Base-by-base conservation (phyloP, 805 yeast species). In the Schwanniomyces polymorphus region DNA sequence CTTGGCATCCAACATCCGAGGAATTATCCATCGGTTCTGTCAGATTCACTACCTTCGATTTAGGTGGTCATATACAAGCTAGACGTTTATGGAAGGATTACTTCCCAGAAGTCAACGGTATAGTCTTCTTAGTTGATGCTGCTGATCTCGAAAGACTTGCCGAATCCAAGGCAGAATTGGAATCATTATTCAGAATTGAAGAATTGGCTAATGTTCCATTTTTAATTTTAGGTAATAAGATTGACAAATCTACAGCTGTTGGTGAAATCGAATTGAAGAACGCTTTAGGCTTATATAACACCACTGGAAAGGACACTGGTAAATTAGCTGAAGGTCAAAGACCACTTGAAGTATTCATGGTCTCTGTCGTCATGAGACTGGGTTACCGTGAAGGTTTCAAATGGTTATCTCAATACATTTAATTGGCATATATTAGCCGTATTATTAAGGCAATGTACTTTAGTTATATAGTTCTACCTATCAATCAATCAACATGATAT, bases 61-160 rank as follows among this genome's bases (percentile, higher is more conserved):
- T 94, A 59, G 99, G 99, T 72, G 99, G 99, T 38, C 99, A 94
- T 76, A 86, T 82, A 69, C 97, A 92, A 74, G 98, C 99, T 42
- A 91, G 99, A 75, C 90, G 99, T 74, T 84, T 94, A 65, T 94
- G 99, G 99, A 91, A 91, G 67, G 98, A 94, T 69, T 94, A 94
- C 71, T 94, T 94, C 86, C 99, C 99, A 49, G 99, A 94, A 74
- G 99, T 94, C 42, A 88, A 91, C 69, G 99, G 97, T 47, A 94
- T 94, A 57, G 98, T 94, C 27, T 94, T 88, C 70, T 77, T 94
- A 49, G 97, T 94, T 27, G 99, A 94, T 68, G 95, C 96, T 47
- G 98, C 98, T 46, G 99, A 94, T 66, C 85, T 94, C 33, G 96
- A 86, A 67, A 86, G 99, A 72, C 88, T 94, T 60, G 87, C 88